Evolutionary conservation across 129 eudicot genomes (phyloP).

Genomic region (Kitagawia praeruptora): DNA sequence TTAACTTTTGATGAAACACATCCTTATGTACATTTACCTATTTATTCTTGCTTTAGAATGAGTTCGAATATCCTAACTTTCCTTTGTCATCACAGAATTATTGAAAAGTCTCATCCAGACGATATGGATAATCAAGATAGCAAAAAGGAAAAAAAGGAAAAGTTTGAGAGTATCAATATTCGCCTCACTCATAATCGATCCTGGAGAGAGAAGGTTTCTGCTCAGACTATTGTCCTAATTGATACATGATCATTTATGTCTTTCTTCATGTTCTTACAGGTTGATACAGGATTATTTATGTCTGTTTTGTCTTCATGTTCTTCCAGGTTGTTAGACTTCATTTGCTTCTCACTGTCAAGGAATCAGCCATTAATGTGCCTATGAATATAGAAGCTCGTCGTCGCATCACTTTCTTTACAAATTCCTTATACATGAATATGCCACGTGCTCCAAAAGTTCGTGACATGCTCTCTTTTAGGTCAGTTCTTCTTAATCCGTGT

Average conservation of each 20-base stretch:
- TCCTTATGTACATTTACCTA: background rate
- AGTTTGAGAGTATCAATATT: conserved; percentile 60
- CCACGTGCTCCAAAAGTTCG: conserved; percentile 94
- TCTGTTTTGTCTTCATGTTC: conserved; percentile 6
- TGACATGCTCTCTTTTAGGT: conserved; percentile 97
- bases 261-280: conserved; percentile 27
- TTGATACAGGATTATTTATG: background rate
- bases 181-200: conserved; percentile 34
- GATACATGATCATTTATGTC: conserved; percentile 1
- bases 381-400: conserved; percentile 97
- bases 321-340: conserved; percentile 77
- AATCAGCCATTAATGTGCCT: conserved; percentile 96
- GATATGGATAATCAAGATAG: conserved; percentile 25
- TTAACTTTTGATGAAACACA: conserved; percentile 17
- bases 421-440: conserved; percentile 93
- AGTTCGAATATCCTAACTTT: conserved; percentile 4
- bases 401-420: conserved; percentile 89
- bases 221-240: conserved; percentile 11
- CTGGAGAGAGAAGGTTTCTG: conserved; percentile 91
- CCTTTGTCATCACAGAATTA: conserved; percentile 35
- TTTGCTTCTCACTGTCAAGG: conserved; percentile 88
- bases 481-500: conserved; percentile 15
- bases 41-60: background rate
- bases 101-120: conserved; percentile 33
- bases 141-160: conserved; percentile 64